Percentiles rank a stretch among this genome's conserved stretches.
Evolutionary conservation across 768 basidiomycete genomes (phyloP).

Genomic region (Russula sp.): DNA sequence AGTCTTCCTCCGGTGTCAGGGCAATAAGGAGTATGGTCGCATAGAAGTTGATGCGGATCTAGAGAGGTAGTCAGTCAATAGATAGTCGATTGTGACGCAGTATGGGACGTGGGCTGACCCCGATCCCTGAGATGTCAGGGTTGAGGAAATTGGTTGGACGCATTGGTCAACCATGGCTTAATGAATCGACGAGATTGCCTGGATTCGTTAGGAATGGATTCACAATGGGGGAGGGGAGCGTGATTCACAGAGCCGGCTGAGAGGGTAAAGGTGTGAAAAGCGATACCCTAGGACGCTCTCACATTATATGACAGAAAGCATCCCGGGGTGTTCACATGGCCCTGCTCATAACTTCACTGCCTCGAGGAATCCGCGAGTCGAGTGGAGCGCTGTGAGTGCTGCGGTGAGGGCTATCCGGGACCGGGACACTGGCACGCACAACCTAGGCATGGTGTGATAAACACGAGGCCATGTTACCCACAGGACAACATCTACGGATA

Average conservation of each 20-base stretch:
- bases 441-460: background rate
- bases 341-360: background rate
- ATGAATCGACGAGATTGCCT: no score
- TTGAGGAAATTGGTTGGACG: background rate
- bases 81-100: background rate
- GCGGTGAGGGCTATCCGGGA: background rate
- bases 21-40: conserved; percentile 9
- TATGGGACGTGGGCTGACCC: conserved; percentile 9
- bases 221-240: background rate
- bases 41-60: conserved; percentile 22
- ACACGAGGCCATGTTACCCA: background rate
- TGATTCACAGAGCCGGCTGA: background rate
- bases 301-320: background rate
- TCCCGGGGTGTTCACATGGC: background rate
- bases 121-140: conserved; percentile 18
- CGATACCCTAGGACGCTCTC: background rate
- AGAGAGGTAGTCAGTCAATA: background rate
- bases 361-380: background rate
- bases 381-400: background rate
- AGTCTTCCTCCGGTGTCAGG: background rate
- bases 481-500: background rate
- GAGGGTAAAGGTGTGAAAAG: background rate
- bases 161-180: conserved; percentile 5
- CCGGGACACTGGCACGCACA: background rate
- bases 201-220: background rate